phyloP scores from a whole-genome alignment of 73 alveolate genomes.

The Strombidium stylifer region DNA sequence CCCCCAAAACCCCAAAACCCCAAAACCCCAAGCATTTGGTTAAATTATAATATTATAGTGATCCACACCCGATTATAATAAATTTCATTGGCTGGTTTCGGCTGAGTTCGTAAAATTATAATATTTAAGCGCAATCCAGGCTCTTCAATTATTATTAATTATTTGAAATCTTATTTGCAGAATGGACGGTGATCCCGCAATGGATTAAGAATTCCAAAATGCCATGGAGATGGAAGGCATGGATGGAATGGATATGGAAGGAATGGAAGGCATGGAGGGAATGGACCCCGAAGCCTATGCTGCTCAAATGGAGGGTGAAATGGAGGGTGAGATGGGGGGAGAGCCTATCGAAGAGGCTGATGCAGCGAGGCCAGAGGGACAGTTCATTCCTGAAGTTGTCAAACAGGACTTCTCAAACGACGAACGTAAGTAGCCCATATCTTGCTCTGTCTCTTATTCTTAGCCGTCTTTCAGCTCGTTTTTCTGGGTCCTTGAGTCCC shows the following conservation, averaged over 20 bases:
- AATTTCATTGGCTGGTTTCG: too few relatives aligned
- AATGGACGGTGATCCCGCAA: background rate
- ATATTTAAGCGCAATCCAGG: background rate
- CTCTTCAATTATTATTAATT: too few relatives aligned
- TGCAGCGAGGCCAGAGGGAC: background rate
- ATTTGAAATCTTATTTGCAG: background rate
- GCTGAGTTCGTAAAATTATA: background rate
- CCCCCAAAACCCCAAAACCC: too few relatives aligned
- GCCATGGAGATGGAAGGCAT: background rate
- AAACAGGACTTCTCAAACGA: background rate
- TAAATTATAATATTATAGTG: too few relatives aligned
- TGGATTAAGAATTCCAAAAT: background rate
- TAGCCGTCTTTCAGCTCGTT: background rate
- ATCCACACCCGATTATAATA: background rate
- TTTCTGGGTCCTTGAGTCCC: background rate
- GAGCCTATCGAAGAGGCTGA: slow-evolving; percentile 6
- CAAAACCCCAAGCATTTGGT: background rate
- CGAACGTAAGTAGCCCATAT: slow-evolving; percentile 4
- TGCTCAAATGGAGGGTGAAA: slow-evolving; percentile 6
- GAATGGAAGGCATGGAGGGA: slow-evolving; percentile 9
- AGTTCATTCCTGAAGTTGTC: background rate
- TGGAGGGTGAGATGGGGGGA: slow-evolving; percentile 15
- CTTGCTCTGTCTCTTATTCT: background rate
- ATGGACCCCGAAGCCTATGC: background rate
- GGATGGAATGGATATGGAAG: background rate